Conservation (phyloP, 164 flowering plant species). For the Vitis labrusca region DNA sequence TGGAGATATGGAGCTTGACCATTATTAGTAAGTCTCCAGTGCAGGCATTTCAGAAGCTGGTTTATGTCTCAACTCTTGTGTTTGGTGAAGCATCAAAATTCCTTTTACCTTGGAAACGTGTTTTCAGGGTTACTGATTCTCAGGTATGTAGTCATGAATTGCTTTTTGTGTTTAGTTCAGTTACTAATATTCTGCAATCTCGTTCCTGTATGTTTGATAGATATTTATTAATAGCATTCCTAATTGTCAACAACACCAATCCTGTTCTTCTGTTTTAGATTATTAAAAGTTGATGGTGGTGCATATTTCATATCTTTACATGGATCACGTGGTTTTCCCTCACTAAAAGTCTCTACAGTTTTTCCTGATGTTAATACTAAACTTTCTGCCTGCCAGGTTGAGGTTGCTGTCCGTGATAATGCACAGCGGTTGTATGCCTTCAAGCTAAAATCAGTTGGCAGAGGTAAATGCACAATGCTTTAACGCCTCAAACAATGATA, state of each 20-base stretch:
- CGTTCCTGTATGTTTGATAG: neutral
- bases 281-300: neutral
- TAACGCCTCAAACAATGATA: neutral
- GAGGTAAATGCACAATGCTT: conserved; percentile 47
- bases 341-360: neutral
- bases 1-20: conserved; percentile 45
- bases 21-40: conserved; percentile 52
- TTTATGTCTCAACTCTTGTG: conserved; percentile 92
- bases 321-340: neutral
- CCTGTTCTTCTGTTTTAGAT: neutral
- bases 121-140: conserved; percentile 87
- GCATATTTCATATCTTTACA: neutral
- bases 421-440: conserved; percentile 76
- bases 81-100: conserved; percentile 95
- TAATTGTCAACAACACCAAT: neutral
- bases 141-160: conserved; percentile 53
- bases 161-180: neutral
- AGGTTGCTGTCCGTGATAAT: conserved; percentile 93
- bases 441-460: conserved; percentile 58
- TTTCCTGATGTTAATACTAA: neutral
- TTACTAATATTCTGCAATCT: neutral
- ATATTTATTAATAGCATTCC: neutral
- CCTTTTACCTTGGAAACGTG: conserved; percentile 99
- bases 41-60: conserved; percentile 99
- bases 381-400: conserved; percentile 54